phyloP scores from a whole-genome alignment of 2,329 filamentous ascomycete genomes.

The Trichophyton schoenleinii region DNA sequence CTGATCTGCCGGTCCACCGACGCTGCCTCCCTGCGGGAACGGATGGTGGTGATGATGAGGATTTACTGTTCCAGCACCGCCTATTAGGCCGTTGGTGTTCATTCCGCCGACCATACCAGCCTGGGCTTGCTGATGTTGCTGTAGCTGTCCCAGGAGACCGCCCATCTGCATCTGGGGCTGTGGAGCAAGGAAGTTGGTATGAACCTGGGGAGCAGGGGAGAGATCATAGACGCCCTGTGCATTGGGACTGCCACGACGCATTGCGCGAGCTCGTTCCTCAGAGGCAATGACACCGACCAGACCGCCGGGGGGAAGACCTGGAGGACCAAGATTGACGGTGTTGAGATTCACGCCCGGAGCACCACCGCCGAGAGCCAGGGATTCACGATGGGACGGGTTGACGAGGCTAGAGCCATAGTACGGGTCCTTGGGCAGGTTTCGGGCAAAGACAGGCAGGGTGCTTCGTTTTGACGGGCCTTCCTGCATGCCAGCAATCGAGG shows the following conservation, averaged over 20 bases:
- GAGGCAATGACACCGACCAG: conserved; percentile 78
- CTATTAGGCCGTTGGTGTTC: not conserved
- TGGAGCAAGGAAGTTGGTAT: not conserved
- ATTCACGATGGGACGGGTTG: conserved; percentile 59
- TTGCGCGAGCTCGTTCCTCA: conserved; percentile 66
- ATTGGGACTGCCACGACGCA: conserved; percentile 67
- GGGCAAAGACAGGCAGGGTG: conserved; percentile 66
- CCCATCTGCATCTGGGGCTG: conserved; percentile 3
- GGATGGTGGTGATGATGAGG: not conserved
- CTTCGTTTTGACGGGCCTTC: conserved; percentile 35
- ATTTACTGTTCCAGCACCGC: not conserved
- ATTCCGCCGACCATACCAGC: not conserved
- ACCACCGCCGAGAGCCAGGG: conserved; percentile 56
- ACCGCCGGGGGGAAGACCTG: conserved; percentile 53
- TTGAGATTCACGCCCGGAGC: conserved; percentile 27
- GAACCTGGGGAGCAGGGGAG: conserved; percentile 4
- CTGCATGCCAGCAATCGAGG: conserved; percentile 40
- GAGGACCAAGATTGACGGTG: conserved; percentile 18
- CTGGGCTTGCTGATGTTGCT: not conserved
- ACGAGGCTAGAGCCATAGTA: conserved; percentile 70
- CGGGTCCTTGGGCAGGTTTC: conserved; percentile 70
- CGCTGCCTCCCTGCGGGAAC: not conserved
- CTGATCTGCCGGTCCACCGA: conserved; percentile 43
- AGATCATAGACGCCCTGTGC: conserved; percentile 33
- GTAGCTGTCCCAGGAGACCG: not conserved